Evolutionary conservation across 1,139 yeast species (phyloP), one percentile per base, ranked within the genome.

Genomic region (Debaryomycetaceae sp.): DNA sequence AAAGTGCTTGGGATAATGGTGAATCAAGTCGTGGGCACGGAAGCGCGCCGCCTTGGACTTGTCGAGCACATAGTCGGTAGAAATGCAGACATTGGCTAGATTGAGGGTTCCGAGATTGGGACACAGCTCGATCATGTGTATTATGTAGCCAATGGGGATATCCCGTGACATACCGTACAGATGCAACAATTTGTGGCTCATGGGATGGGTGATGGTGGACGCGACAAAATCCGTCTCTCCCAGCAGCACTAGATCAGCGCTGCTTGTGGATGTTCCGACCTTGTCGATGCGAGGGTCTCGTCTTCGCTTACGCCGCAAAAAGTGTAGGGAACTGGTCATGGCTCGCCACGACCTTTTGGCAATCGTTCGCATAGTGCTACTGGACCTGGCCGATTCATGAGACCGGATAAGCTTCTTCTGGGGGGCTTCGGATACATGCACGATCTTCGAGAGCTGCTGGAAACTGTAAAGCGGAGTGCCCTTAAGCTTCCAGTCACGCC

Each of bases 401-500:
- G 51, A 44, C 8, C 20, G 20, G 8, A 18, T 10, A n/a, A 36
- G 27, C 25, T 31, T 28, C 37, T 35, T 36, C 7, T 30, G 22
- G 15, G 48, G 55, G 2, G 53, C 42, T 35, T 55, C 48, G 1
- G 61, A 49, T 10, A 46, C 35, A 21, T 47, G 40, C 32, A 51
- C 55, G 4, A 57, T 46, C 23, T 57, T 40, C 4, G 47, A 40
- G 1, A 51, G 44, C 5, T 37, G 38, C 32, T 51, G 58, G 16
- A 52, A 39, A 2, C 64, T 47, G 47, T 79, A 80, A 18, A 80
- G 48, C 1, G 87, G 82, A 47, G 79, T 85, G 27, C 68, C 69
- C 36, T 79, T 66, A 41, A 68, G 77, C 43, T 81, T 77, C 93
- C 94, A 81, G 49, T 83, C 95, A 45, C 94, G 65, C 95, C 95